Conservation (phyloP, 371 early-diverging fungal species). For the Massospora cicadina region DNA sequence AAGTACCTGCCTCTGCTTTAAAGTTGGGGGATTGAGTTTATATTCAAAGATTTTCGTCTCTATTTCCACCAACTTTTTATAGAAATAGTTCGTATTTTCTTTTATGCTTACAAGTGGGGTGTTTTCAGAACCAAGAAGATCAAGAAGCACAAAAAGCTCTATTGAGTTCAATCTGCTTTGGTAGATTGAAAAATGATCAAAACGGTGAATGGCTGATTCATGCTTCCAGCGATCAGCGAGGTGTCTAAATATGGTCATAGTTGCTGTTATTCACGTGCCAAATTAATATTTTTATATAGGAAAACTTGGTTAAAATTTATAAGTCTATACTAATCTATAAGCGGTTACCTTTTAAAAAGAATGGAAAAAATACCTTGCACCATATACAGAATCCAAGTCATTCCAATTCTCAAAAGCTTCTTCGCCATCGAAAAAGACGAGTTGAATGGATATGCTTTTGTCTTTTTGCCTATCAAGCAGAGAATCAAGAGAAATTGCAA, state of each 20-base stretch:
- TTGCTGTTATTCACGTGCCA: no score
- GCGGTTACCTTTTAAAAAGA: no score
- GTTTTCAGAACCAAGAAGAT: slow-evolving; percentile 51
- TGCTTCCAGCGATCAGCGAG: slow-evolving; percentile 27
- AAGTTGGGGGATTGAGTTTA: slow-evolving; percentile 15
- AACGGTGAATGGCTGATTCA: slow-evolving; percentile 13
- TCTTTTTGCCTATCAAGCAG: slow-evolving; percentile 16
- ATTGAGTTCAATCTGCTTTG: slow-evolving; percentile 40
- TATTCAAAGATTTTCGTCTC: slow-evolving; percentile 26
- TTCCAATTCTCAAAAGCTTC: slow-evolving; percentile 78
- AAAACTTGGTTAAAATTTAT: no score
- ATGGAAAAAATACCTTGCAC: slow-evolving; percentile 44
- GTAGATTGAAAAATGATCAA: slow-evolving; percentile 13
- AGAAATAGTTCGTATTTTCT: slow-evolving; percentile 34
- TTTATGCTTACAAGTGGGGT: slow-evolving; percentile 38
- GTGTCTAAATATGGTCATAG: slow-evolving; percentile 19
- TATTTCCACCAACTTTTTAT: slow-evolving; percentile 24
- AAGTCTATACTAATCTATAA: not conserved
- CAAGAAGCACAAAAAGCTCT: slow-evolving; percentile 73
- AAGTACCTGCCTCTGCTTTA: slow-evolving; percentile 13
- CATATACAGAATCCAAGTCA: slow-evolving; percentile 72
- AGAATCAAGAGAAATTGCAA: slow-evolving; percentile 40
- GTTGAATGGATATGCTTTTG: slow-evolving; percentile 45
- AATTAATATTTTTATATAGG: no score
- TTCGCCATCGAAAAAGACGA: slow-evolving; percentile 95